Evolutionary conservation across 2,329 filamentous ascomycete genomes (phyloP).

Genomic region (Chaetomium globosum): DNA sequence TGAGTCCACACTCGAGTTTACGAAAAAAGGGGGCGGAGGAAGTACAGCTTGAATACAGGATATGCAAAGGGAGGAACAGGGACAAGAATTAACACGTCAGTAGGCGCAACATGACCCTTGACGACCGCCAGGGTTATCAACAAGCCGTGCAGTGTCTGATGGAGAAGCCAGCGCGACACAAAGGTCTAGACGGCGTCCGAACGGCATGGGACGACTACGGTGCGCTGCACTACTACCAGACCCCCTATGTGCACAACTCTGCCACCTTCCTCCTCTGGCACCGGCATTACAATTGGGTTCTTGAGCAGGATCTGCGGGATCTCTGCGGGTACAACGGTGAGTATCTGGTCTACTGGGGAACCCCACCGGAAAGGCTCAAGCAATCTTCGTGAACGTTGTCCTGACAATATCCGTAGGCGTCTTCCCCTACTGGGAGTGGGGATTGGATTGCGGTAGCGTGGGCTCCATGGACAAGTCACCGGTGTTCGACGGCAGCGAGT

Average conservation of each 20-base stretch:
- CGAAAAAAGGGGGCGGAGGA: background rate
- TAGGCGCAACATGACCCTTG: constrained; percentile 12
- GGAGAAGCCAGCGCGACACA: constrained; percentile 7
- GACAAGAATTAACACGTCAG: background rate
- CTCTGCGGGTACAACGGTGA: constrained; percentile 39
- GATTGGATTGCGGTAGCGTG: constrained; percentile 36
- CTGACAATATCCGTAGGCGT: background rate
- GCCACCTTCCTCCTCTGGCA: constrained; percentile 42
- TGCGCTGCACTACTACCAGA: constrained; percentile 40
- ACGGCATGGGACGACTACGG: constrained; percentile 28
- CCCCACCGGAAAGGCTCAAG: background rate
- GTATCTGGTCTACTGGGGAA: background rate
- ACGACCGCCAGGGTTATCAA: constrained; percentile 11
- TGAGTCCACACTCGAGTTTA: background rate
- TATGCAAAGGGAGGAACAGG: background rate
- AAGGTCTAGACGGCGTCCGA: constrained; percentile 7
- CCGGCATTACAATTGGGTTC: constrained; percentile 41
- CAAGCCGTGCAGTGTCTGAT: constrained; percentile 8
- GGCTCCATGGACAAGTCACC: constrained; percentile 42
- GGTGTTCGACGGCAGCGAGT: constrained; percentile 48
- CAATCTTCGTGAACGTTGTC: background rate
- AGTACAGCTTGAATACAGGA: no score
- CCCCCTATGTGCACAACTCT: constrained; percentile 39
- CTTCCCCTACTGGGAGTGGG: constrained; percentile 47
- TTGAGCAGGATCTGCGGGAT: constrained; percentile 38